These are phyloP conservation scores for Fraxinus sp. DNA, from an alignment of 305 asterid genomes.

Conservation along the genomic window DNA sequence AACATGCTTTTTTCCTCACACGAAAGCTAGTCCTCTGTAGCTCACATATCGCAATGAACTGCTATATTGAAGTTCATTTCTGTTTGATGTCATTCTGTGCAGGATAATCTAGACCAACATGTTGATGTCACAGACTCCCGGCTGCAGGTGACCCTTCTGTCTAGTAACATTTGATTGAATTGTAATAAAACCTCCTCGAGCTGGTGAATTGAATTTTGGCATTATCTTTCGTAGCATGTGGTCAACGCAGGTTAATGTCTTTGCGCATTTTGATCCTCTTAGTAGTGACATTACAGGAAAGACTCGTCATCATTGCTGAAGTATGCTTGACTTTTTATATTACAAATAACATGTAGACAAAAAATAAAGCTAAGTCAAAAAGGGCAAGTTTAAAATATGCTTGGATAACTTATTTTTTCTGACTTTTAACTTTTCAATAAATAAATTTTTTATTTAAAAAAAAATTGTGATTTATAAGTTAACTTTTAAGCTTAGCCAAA, in stretches of 20 bases:
- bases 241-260: neutral
- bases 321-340: neutral
- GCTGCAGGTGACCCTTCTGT: slow-evolving; percentile 55
- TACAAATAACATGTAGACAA: neutral
- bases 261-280: neutral
- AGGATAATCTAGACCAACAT: slow-evolving; percentile 84
- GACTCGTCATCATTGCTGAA: neutral
- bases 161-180: neutral
- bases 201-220: neutral
- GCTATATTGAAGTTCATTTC: slow-evolving; percentile 5
- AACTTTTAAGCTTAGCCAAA: neutral
- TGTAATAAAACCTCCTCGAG: neutral
- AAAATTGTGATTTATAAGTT: neutral
- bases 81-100: slow-evolving; percentile 15
- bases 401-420: neutral
- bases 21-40: slow-evolving; percentile 3
- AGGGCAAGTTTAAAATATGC: neutral
- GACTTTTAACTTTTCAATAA: neutral
- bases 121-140: slow-evolving; percentile 86
- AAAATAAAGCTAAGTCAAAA: slow-evolving; percentile 8
- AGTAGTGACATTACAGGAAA: neutral
- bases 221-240: neutral
- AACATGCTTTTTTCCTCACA: neutral
- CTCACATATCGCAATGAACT: neutral
- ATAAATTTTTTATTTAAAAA: neutral